Base-by-base conservation (phyloP, 495 filamentous ascomycete genomes). In the Astrocystis sublimbata region DNA sequence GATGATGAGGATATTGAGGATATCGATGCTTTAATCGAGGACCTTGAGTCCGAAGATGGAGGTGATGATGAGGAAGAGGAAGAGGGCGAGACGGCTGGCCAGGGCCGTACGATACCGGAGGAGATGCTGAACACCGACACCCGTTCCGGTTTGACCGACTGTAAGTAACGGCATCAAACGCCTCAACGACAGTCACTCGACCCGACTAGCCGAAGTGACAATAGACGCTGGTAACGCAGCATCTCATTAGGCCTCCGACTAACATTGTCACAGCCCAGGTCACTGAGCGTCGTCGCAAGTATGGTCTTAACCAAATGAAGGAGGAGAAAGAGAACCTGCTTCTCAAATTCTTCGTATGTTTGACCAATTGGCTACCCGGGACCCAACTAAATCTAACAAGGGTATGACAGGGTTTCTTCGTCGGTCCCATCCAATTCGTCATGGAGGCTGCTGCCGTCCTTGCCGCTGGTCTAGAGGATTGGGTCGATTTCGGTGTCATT, bases 401-500 rank as follows among this genome's bases (percentile, higher is more conserved):
- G 36, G 5, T 8, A 28, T 40, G 15, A 2, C 52, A 72, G 70
- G 70, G 77, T 61, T 94, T 89, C 79, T 96, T 96, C 78, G 81
- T 92, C 65, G 92, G 92, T 63, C 92, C 92, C 33, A 93, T 96
- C 68, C 92, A 96, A 72, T 92, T 92, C 76, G 92, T 96, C 71
- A 96, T 96, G 92, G 90, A 93, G 88, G 83, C 83, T 71, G 88
- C 90, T 40, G 86, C 86, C 53, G 73, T 92, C 61, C 81, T 93
- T 59, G 91, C 92, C 66, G 88, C 86, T 60, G 88, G 88, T 85
- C 83, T 96, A 53, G 73, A 89, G 76, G 88, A 91, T 70, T 91
- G 88, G 88, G 86, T 91, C 68, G 89, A 91, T 77, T 88, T 90
- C 69, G 88, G 88, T 84, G 89, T 91, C 73, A 91, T 91, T 66